Conservation (phyloP, 129 eudicot species). For the Cynara cardunculus region DNA sequence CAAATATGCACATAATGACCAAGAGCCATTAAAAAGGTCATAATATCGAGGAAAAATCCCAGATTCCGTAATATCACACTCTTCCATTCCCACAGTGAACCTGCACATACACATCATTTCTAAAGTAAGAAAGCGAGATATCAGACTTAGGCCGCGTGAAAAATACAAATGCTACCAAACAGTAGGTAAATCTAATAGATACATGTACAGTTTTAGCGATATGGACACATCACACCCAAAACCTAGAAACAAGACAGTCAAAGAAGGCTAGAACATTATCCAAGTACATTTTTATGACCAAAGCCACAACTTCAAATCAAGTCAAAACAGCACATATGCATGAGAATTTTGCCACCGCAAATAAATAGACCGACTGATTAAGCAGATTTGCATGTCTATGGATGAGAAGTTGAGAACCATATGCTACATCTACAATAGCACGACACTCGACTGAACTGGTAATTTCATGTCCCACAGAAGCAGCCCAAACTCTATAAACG, state of each 20-base stretch:
- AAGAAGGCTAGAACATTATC: background rate
- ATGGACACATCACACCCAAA: background rate
- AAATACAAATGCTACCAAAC: background rate
- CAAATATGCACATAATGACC: conserved; percentile 91
- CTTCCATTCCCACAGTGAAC: conserved; percentile 89
- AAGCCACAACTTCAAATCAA: no score
- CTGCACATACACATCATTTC: conserved; percentile 34
- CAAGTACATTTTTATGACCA: background rate
- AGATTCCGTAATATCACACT: conserved; percentile 66
- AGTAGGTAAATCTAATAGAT: background rate
- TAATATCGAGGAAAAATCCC: conserved; percentile 84
- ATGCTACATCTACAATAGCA: no score
- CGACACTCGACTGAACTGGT: no score
- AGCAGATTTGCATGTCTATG: no score
- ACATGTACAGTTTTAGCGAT: background rate
- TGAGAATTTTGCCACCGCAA: no score
- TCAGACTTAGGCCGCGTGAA: background rate
- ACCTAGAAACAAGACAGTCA: background rate
- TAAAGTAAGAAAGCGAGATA: conserved; percentile 1
- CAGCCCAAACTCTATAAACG: background rate
- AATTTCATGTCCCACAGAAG: background rate
- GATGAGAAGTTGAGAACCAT: no score
- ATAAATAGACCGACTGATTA: no score
- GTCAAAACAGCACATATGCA: no score
- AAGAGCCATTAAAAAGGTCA: conserved; percentile 88